Conservation (phyloP, 23 red algal species). For the Gracilariopsis chorda region DNA sequence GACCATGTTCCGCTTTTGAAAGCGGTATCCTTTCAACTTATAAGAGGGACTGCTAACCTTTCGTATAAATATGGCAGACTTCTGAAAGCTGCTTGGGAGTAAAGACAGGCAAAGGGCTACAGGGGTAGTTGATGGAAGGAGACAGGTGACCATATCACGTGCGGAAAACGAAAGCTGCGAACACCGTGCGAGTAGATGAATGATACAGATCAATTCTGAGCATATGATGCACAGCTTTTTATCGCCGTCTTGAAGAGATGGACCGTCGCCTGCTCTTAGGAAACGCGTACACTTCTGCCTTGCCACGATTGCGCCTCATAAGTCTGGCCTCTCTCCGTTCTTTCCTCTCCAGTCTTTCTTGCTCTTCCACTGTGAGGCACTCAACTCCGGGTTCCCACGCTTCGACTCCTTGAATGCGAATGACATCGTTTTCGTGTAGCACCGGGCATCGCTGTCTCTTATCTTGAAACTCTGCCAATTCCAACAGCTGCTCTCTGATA, state of each 20-base stretch:
- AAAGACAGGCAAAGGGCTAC: too few relatives aligned
- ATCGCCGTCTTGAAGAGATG: slow-evolving; percentile 4
- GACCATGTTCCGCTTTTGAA: too few relatives aligned
- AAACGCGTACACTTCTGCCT: slow-evolving; percentile 10
- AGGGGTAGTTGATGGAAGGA: too few relatives aligned
- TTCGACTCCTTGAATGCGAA: slow-evolving; percentile 12
- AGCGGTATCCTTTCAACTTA: too few relatives aligned
- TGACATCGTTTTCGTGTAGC: slow-evolving; percentile 4
- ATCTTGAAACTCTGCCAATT: slow-evolving; percentile 37
- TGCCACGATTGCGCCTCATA: slow-evolving; percentile 59
- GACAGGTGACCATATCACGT: too few relatives aligned
- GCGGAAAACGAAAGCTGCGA: too few relatives aligned
- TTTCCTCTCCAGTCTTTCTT: slow-evolving; percentile 68
- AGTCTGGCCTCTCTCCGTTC: slow-evolving; percentile 79
- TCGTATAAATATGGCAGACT: too few relatives aligned
- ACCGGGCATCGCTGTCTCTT: slow-evolving; percentile 39
- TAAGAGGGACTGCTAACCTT: too few relatives aligned
- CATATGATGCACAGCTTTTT: not conserved
- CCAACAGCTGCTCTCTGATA: slow-evolving; percentile 78
- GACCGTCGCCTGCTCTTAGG: slow-evolving; percentile 2
- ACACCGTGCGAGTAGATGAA: too few relatives aligned
- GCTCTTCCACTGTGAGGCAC: slow-evolving; percentile 64
- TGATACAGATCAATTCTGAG: too few relatives aligned
- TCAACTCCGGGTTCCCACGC: slow-evolving; percentile 66
- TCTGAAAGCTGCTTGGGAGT: too few relatives aligned